phyloP scores from a whole-genome alignment of 2,329 filamentous ascomycete genomes.

The Chlorencoelia australis region DNA sequence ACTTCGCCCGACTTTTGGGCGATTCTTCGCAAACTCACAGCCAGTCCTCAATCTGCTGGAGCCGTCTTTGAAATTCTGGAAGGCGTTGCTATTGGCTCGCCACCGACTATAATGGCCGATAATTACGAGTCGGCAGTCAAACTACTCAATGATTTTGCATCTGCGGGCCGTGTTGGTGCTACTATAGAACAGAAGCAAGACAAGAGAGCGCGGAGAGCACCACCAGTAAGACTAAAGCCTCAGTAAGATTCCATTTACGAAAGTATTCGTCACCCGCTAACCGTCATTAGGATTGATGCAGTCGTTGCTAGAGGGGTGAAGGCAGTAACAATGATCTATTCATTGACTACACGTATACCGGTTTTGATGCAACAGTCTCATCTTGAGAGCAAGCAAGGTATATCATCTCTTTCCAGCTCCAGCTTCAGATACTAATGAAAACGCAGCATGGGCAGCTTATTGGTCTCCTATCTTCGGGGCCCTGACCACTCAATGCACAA shows the following conservation, averaged over 20 bases:
- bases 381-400: slow-evolving; percentile 64
- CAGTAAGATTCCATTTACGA: slow-evolving; percentile 30
- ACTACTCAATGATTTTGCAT: slow-evolving; percentile 82
- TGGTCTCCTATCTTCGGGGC: slow-evolving; percentile 93
- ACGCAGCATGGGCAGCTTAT: slow-evolving; percentile 80
- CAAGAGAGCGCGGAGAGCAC: slow-evolving; percentile 31
- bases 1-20: slow-evolving; percentile 97
- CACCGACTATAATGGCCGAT: slow-evolving; percentile 81
- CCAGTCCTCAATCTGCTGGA: slow-evolving; percentile 58
- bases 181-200: slow-evolving; percentile 60
- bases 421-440: neutral
- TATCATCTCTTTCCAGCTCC: neutral
- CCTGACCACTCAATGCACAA: slow-evolving; percentile 81
- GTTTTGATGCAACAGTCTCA: slow-evolving; percentile 87
- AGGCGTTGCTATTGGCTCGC: slow-evolving; percentile 57
- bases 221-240: slow-evolving; percentile 35
- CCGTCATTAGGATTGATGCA: slow-evolving; percentile 49
- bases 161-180: slow-evolving; percentile 65
- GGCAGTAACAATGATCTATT: slow-evolving; percentile 72
- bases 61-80: slow-evolving; percentile 84
- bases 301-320: slow-evolving; percentile 68
- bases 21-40: slow-evolving; percentile 67
- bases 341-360: slow-evolving; percentile 72
- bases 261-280: too few relatives aligned
- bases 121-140: slow-evolving; percentile 87